Base-by-base conservation (phyloP, 2,329 filamentous ascomycete species). In the Sarocladium strictum region DNA sequence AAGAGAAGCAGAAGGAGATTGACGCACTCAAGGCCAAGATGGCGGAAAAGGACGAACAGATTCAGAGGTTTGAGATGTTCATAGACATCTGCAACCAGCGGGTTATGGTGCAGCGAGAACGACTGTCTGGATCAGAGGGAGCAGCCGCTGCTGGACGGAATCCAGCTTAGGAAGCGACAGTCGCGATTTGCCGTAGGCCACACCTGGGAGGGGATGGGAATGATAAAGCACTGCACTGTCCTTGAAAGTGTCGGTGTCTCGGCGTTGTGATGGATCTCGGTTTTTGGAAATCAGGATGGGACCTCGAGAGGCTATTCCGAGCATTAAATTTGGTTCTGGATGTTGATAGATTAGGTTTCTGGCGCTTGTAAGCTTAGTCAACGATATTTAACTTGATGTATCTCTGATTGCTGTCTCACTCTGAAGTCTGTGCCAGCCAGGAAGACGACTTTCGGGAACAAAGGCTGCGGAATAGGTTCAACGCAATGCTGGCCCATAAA, bases 11-110 rank as follows among this genome's bases (percentile, higher is more conserved):
- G 56, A 81, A 82, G 55, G 77, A 83, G 62, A 76, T 86, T 40
- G 80, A 80, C 15, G 74, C 76, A 1, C 67, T 86, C 55, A 81
- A 82, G 61, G 72, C 76, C 54, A 76, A 83, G 62, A 66, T 92
- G 15, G 78, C 76, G 38, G 81, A 86, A 56, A 85, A 85, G 66
- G 80, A 85, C 57, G 76, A 77, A 62, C 76, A 79, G 56, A 86
- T 86, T 54, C 68, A 76, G 57, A 83, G 79, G 63, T 86, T 85
- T 60, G 83, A 86, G 67, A 83, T 84, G 77, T 86, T 86, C 54
- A 85, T 86, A 62, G 83, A 86, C 65, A 84, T 86, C 54, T 86
- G 83, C 64, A 86, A 86, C 61, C 76, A 84, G 64, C 72, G 83
- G 51, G 83, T 86, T 58, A 86, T 86, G 74, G 73, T 84, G 53